Base-by-base conservation (phyloP, 2,329 filamentous ascomycete species). In the Sporothrix sp. region DNA sequence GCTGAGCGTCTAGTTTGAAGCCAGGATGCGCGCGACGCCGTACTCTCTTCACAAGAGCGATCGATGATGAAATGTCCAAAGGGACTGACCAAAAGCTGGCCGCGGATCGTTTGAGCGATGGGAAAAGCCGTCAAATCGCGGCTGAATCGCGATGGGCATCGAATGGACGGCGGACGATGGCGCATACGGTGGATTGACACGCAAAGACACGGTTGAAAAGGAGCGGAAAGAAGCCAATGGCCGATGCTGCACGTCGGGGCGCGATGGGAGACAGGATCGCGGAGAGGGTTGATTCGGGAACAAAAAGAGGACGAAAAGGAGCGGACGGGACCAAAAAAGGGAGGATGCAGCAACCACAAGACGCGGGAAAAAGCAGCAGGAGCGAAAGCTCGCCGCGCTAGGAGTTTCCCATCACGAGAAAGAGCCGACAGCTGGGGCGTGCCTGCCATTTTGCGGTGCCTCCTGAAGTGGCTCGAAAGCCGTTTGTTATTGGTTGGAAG, bases 301-400 rank as follows among this genome's bases (percentile, higher is more conserved):
- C 6, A 36, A 25, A 16, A 42, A 16, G 23, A 21, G 10, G 13
- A 42, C 42, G 14, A 23, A 48, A 32, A 38, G 21, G 42, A 7
- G 45, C 38, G n/a, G 30, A 18, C 4, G 10, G 36, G 21, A 42
- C 16, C 23, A 11, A 13, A 45, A 27, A 51, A 51, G 42, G 49
- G 49, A 51, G 43, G 42, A 40, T 37, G 44, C 44, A 50, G 25
- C 27, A 46, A 30, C 32, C 47, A 50, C 46, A 49, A 49, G 27
- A 35, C 51, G 47, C 39, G 43, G 33, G 28, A 40, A 36, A 43
- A 50, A 32, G 48, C 33, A 39, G 46, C 20, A 44, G 25, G 39
- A 37, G 30, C 39, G 21, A 10, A 50, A 36, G 40, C 38, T 43
- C 37, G 51, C 51, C 46, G 40, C 51, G 46, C 51, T 52, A 52